Evolutionary conservation across 208 protist species (phyloP).

Genomic region (Crithidia brevicula): DNA sequence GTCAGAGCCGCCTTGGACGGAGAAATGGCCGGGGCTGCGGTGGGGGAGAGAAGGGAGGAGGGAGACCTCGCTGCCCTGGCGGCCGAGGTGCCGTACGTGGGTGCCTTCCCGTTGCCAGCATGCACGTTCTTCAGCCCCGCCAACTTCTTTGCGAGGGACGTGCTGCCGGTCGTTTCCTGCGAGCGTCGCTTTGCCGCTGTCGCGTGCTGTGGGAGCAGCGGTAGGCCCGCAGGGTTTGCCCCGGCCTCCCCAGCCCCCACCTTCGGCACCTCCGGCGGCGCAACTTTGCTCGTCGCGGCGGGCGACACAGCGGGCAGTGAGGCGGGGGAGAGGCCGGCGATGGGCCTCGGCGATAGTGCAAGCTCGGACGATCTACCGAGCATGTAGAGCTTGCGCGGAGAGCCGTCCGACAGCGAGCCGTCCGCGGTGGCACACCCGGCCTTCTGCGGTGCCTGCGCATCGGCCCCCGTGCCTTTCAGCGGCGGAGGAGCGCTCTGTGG

Average conservation of each 20-base stretch:
- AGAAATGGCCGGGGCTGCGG: neutral
- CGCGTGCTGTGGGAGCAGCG: constrained; percentile 7
- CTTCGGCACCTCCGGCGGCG: neutral
- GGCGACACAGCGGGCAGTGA: neutral
- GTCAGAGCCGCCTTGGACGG: neutral
- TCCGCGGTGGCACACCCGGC: constrained; percentile 4
- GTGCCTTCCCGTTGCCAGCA: constrained; percentile 22
- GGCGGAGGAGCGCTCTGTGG: constrained; percentile 66
- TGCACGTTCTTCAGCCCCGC: constrained; percentile 31
- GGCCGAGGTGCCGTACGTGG: neutral
- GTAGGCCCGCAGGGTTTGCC: neutral
- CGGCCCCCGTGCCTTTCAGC: constrained; percentile 6
- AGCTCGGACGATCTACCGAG: constrained; percentile 12
- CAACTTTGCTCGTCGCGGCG: neutral
- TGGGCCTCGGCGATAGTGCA: neutral
- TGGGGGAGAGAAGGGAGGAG: neutral
- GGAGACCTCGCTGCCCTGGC: constrained; percentile 16
- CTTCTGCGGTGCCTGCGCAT: constrained; percentile 5
- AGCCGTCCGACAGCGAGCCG: constrained; percentile 11
- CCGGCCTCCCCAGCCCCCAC: neutral
- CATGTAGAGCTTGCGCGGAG: constrained; percentile 30
- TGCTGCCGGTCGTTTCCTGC: constrained; percentile 13
- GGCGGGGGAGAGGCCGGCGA: constrained; percentile 4
- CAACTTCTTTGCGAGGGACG: constrained; percentile 24
- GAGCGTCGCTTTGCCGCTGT: constrained; percentile 15